Evolutionary conservation across 768 basidiomycete species (phyloP).

Genomic region (Suillus fuscotomentosus): DNA sequence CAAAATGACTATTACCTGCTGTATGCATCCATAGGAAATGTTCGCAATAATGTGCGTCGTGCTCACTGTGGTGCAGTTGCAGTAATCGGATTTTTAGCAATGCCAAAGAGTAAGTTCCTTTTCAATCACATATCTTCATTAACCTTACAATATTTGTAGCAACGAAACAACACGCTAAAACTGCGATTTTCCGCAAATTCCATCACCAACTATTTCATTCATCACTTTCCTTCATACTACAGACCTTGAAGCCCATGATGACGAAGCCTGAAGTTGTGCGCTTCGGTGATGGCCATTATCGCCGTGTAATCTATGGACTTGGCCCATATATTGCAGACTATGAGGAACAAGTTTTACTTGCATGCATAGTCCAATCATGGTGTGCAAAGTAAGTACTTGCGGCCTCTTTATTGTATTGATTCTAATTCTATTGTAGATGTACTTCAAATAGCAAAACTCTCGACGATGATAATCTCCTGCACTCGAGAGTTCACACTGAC

Average conservation of each 20-base stretch:
- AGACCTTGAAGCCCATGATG: constrained; percentile 13
- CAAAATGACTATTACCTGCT: constrained; percentile 12
- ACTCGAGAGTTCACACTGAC: no score
- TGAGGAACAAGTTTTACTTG: constrained; percentile 17
- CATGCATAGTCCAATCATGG: constrained; percentile 15
- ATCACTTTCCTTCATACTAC: constrained; percentile 14
- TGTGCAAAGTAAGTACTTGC: constrained; percentile 12
- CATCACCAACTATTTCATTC: constrained; percentile 19
- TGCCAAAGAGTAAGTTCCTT: constrained; percentile 26
- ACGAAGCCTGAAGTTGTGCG: constrained; percentile 12
- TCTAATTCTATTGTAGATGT: background rate
- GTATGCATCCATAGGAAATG: constrained; percentile 11
- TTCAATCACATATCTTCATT: background rate
- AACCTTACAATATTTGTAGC: background rate
- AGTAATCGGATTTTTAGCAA: constrained; percentile 29
- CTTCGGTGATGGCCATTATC: constrained; percentile 20
- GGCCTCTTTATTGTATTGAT: background rate
- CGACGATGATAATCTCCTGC: no score
- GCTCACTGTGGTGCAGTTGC: constrained; percentile 8
- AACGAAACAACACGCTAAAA: constrained; percentile 8
- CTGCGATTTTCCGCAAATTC: constrained; percentile 15
- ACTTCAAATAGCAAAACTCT: constrained; percentile 12
- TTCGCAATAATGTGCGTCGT: constrained; percentile 4
- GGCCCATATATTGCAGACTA: constrained; percentile 21
- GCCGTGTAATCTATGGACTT: constrained; percentile 18